Evolutionary conservation across 768 basidiomycete species (phyloP).

Genomic region (Coprinellus micaceus): DNA sequence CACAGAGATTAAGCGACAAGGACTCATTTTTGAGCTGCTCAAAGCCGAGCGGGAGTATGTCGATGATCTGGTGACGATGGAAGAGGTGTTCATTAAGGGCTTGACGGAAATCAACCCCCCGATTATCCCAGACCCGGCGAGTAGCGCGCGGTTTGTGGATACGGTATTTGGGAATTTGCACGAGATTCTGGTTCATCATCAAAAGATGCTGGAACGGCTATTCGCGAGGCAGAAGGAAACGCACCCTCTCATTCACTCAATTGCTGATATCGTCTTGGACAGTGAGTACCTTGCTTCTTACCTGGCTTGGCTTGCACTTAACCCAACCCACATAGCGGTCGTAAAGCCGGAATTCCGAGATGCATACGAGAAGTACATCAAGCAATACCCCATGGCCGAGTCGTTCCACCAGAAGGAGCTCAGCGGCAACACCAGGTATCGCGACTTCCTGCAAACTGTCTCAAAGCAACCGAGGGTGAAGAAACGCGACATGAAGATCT

Average conservation of each 20-base stretch:
- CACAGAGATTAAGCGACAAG: conserved; percentile 81
- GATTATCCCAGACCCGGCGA: conserved; percentile 49
- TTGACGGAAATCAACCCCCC: conserved; percentile 60
- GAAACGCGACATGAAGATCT: conserved; percentile 75
- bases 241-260: conserved; percentile 75
- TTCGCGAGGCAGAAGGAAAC: conserved; percentile 80
- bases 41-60: conserved; percentile 89
- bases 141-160: conserved; percentile 61
- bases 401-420: conserved; percentile 77
- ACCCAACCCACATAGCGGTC: conserved; percentile 33
- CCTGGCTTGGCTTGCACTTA: conserved; percentile 15
- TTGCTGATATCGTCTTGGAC: conserved; percentile 84
- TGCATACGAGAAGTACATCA: conserved; percentile 79
- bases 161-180: conserved; percentile 85
- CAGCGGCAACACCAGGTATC: conserved; percentile 63
- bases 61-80: conserved; percentile 65
- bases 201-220: conserved; percentile 66
- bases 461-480: conserved; percentile 62
- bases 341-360: conserved; percentile 50
- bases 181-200: conserved; percentile 63
- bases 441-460: conserved; percentile 59
- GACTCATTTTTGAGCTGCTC: conserved; percentile 84
- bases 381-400: conserved; percentile 85
- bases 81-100: conserved; percentile 73
- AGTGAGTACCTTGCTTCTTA: conserved; percentile 37